Evolutionary conservation across 2,329 filamentous ascomycete genomes (phyloP).

Genomic region (Arthroderma sp.): DNA sequence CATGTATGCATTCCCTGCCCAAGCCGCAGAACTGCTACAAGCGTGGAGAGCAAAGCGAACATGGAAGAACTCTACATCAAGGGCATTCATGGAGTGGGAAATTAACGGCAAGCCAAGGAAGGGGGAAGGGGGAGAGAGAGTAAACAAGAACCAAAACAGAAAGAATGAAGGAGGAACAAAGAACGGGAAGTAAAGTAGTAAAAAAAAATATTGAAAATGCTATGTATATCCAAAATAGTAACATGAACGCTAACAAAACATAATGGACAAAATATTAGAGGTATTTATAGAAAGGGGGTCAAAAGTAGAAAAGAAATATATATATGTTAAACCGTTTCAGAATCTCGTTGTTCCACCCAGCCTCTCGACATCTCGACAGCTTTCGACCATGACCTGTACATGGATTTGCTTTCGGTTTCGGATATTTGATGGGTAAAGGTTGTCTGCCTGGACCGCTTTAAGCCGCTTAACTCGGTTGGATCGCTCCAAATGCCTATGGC

Average conservation of each 20-base stretch:
- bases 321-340: too few relatives aligned
- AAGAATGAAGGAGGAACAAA: not conserved
- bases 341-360: slow-evolving; percentile 37
- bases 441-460: slow-evolving; percentile 55
- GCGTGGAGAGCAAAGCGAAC: not conserved
- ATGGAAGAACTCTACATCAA: not conserved
- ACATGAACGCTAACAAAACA: too few relatives aligned
- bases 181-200: not conserved
- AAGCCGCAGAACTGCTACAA: not conserved
- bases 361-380: slow-evolving; percentile 69
- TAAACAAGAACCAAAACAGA: not conserved
- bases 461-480: slow-evolving; percentile 58
- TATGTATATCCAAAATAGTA: too few relatives aligned
- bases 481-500: slow-evolving; percentile 66
- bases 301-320: too few relatives aligned
- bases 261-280: too few relatives aligned
- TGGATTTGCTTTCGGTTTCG: slow-evolving; percentile 43
- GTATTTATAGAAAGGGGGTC: too few relatives aligned
- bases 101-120: not conserved
- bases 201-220: not conserved
- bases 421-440: slow-evolving; percentile 57
- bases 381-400: slow-evolving; percentile 61
- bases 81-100: too few relatives aligned
- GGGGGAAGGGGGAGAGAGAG: not conserved
- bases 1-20: not conserved